Conservation (phyloP, 768 basidiomycete genomes). For the Coprinellus micaceus region DNA sequence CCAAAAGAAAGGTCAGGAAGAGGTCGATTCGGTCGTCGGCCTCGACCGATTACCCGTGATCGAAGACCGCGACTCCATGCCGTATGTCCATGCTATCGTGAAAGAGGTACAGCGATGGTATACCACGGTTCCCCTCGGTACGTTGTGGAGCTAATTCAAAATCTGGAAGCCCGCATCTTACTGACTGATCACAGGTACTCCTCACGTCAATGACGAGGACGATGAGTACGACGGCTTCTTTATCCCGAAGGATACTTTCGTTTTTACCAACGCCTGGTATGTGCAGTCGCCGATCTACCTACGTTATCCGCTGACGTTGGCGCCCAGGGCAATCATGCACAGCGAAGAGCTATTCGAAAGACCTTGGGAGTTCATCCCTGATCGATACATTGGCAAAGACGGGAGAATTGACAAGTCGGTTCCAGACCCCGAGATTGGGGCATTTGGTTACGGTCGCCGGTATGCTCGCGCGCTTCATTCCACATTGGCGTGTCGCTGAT, state of each 20-base stretch:
- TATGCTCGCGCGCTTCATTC: not conserved
- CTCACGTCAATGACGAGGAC: slow-evolving; percentile 8
- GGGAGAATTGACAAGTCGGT: slow-evolving; percentile 13
- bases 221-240: slow-evolving; percentile 13
- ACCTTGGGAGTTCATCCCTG: slow-evolving; percentile 31
- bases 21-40: slow-evolving; percentile 6
- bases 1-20: slow-evolving; percentile 1
- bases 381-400: slow-evolving; percentile 20
- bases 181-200: not conserved
- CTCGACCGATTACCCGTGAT: not conserved
- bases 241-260: slow-evolving; percentile 24
- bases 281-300: not conserved
- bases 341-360: slow-evolving; percentile 28
- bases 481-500: not conserved
- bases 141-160: not conserved
- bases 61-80: not conserved
- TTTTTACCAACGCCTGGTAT: slow-evolving; percentile 29
- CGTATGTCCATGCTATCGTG: slow-evolving; percentile 2
- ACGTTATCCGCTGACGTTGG: not conserved
- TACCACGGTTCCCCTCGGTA: slow-evolving; percentile 6
- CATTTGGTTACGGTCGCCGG: slow-evolving; percentile 19
- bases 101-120: slow-evolving; percentile 10
- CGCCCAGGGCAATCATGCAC: slow-evolving; percentile 20
- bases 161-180: not conserved
- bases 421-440: slow-evolving; percentile 7